phyloP scores from a whole-genome alignment of 139 green algal genomes.

The Chlorella sp. region DNA sequence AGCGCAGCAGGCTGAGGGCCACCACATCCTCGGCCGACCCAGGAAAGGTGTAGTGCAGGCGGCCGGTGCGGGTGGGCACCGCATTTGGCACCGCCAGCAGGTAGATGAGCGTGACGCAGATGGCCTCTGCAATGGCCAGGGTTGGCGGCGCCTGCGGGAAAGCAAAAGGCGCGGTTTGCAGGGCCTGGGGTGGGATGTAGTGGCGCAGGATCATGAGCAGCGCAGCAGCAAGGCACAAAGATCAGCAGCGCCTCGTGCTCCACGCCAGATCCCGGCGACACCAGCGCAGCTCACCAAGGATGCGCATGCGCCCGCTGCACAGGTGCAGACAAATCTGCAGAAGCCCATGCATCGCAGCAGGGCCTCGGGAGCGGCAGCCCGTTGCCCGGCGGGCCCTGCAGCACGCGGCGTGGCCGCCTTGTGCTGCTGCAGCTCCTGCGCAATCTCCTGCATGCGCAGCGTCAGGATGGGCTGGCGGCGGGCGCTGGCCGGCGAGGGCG shows the following conservation, averaged over 20 bases:
- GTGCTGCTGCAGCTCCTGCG: neutral
- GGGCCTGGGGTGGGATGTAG: no score
- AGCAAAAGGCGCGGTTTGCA: neutral
- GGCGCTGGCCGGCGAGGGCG: neutral
- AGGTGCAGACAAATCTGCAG: neutral
- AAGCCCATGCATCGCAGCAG: neutral
- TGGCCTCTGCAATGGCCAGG: slow-evolving; percentile 25
- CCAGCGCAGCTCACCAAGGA: neutral
- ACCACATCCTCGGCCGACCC: slow-evolving; percentile 32
- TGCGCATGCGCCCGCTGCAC: neutral
- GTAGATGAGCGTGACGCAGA: slow-evolving; percentile 10
- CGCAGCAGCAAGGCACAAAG: neutral
- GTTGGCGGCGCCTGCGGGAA: neutral
- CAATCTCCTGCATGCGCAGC: neutral
- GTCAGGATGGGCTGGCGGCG: neutral
- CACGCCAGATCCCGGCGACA: no score
- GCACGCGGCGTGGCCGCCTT: neutral
- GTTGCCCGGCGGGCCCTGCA: neutral
- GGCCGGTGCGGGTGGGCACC: neutral
- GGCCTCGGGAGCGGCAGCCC: neutral
- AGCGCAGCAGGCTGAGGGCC: slow-evolving; percentile 43
- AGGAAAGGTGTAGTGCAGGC: slow-evolving; percentile 11
- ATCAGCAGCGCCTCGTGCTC: neutral
- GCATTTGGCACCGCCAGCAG: slow-evolving; percentile 1
- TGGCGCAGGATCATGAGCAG: no score